Conservation (phyloP, 2,329 filamentous ascomycete genomes). For the Ramularia collo-cygni region DNA sequence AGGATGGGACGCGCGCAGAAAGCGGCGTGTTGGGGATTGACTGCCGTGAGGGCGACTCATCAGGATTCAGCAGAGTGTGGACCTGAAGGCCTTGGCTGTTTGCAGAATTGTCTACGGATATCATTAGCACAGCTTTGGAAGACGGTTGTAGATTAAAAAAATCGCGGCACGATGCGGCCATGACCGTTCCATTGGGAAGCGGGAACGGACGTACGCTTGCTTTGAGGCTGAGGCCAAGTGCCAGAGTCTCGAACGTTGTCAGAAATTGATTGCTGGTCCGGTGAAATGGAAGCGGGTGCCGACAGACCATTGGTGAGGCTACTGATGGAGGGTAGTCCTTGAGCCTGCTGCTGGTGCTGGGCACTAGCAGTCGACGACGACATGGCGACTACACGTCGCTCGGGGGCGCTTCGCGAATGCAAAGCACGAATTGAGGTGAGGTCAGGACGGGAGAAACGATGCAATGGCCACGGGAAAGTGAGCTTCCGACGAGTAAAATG, state of each 20-base stretch:
- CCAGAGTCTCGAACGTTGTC: conserved; percentile 32
- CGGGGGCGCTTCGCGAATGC: neutral
- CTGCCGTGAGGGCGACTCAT: conserved; percentile 41
- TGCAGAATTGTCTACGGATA: conserved; percentile 30
- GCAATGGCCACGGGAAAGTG: too few relatives aligned
- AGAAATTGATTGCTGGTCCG: conserved; percentile 24
- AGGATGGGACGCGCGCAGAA: conserved; percentile 33
- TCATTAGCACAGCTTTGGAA: conserved; percentile 3
- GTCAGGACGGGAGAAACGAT: neutral
- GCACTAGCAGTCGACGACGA: conserved; percentile 17
- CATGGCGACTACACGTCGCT: conserved; percentile 15
- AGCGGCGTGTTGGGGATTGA: conserved; percentile 38
- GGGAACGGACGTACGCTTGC: conserved; percentile 30
- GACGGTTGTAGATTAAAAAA: neutral
- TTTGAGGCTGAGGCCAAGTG: conserved; percentile 32
- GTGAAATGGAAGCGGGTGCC: conserved; percentile 24
- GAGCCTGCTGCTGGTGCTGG: conserved; percentile 13
- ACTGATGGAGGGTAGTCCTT: conserved; percentile 31
- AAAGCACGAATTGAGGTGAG: neutral
- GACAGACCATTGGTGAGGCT: conserved; percentile 33
- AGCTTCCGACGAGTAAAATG: too few relatives aligned
- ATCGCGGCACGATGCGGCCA: neutral
- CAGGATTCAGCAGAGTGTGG: conserved; percentile 44
- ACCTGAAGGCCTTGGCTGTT: conserved; percentile 44
- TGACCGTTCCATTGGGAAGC: neutral